Evolutionary conservation across 2,329 filamentous ascomycete genomes (phyloP), one percentile per base, ranked within the genome.

Genomic region (Emmonsia crescens): DNA sequence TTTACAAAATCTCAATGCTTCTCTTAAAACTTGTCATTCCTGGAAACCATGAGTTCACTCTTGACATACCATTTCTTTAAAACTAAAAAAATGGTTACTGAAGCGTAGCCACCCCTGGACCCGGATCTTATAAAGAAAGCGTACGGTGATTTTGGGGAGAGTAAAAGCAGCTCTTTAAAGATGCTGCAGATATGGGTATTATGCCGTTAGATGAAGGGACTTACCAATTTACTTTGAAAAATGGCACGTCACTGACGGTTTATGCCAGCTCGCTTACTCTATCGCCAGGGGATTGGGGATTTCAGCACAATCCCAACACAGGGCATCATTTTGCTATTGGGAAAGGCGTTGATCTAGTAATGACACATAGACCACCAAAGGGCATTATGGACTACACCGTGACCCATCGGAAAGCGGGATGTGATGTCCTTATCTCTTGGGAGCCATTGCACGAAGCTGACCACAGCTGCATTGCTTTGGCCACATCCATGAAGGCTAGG

Each of bases 261-360:
- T 85, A 80, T 58, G 81, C 82, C 3, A 84, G 80, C 62, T 81
- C 80, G 1, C 80, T 74, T 60, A 85, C 82, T 0, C 81, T 81
- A 0, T 76, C 74, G 0, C 68, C 71, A 2, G 76, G 76, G 4
- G 70, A 72, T 21, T 80, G 79, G 78, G 81, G 75, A 0, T 84
- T 83, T 61, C 79, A 82, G 61, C 85, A 83, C 66, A 60, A 62
- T 4, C 69, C 67, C 5, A 49, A 70, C 0, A 61, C 71, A 2
- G 70, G 70, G 0, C 82, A 82, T 66, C 59, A 68, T 2, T 77
- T 75, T 63, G 59, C 61, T 1, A 71, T 76, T 24, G 52, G 60
- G 14, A 58, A 64, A 0, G 71, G 65, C 0, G 70, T 75, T 0
- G 79, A 85, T 64, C 61, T 84, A 0, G 79, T 75, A 33, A 77